Conservation (phyloP, 2,329 filamentous ascomycete species). For the Aspergillus spinulosporus region DNA sequence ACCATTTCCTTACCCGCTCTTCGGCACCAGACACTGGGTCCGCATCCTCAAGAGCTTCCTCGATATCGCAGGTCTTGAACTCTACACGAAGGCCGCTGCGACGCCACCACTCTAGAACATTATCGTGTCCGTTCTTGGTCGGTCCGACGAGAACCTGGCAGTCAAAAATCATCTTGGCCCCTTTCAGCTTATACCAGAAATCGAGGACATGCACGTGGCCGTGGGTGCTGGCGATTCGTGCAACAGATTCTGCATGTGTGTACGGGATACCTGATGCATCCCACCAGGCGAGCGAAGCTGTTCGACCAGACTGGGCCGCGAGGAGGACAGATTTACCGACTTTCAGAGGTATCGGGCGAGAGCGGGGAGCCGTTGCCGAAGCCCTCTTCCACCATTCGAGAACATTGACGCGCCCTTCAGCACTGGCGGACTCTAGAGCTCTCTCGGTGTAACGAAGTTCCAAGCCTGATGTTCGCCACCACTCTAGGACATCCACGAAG, state of each 20-base stretch:
- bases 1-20: conserved; percentile 79
- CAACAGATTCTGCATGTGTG: conserved; percentile 76
- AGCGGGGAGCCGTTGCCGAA: conserved; percentile 57
- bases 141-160: conserved; percentile 80
- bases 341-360: conserved; percentile 61
- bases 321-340: conserved; percentile 82
- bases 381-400: conserved; percentile 91
- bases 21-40: conserved; percentile 64
- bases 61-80: conserved; percentile 93
- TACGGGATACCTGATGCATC: conserved; percentile 76
- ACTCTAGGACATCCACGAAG: conserved; percentile 81
- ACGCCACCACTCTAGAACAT: conserved; percentile 92
- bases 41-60: conserved; percentile 89
- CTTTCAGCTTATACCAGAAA: conserved; percentile 74
- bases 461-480: conserved; percentile 83
- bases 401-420: conserved; percentile 79
- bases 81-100: conserved; percentile 71
- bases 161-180: conserved; percentile 77
- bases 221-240: conserved; percentile 79
- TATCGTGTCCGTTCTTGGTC: conserved; percentile 80
- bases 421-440: conserved; percentile 83
- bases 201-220: conserved; percentile 82
- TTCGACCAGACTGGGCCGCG: conserved; percentile 78
- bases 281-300: conserved; percentile 83
- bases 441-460: conserved; percentile 81